These are phyloP conservation scores for Fusarium redolens DNA, from an alignment of 2,329 filamentous ascomycete genomes.

Conservation along the genomic window DNA sequence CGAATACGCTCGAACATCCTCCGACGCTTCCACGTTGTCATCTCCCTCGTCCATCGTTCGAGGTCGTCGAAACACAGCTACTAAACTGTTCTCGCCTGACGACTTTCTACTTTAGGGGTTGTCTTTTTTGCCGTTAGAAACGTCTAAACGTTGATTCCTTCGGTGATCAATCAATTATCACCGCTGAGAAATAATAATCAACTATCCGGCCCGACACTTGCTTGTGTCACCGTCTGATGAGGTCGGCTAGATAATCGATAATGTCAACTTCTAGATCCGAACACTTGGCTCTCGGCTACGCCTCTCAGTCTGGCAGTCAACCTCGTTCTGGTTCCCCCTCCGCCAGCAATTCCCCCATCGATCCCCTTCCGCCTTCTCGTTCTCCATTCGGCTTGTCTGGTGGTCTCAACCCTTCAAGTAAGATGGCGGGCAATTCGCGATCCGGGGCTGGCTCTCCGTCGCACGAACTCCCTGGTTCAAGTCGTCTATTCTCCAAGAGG, in stretches of 20 bases:
- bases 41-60: constrained; percentile 20
- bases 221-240: constrained; percentile 54
- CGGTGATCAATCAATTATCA: constrained; percentile 17
- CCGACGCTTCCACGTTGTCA: constrained; percentile 36
- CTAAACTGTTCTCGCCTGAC: constrained; percentile 22
- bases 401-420: constrained; percentile 67
- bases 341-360: constrained; percentile 82
- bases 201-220: constrained; percentile 43
- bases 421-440: constrained; percentile 71
- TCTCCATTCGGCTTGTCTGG: constrained; percentile 78
- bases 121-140: constrained; percentile 33
- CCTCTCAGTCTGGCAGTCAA: constrained; percentile 75
- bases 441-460: constrained; percentile 96
- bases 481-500: constrained; percentile 91
- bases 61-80: constrained; percentile 28
- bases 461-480: constrained; percentile 81
- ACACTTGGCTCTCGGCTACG: constrained; percentile 86
- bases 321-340: constrained; percentile 83
- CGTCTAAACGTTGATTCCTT: constrained; percentile 32
- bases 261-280: constrained; percentile 92
- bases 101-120: constrained; percentile 19
- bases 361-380: constrained; percentile 73
- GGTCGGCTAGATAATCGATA: constrained; percentile 80
- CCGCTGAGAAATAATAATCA: constrained; percentile 44
- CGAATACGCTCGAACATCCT: constrained; percentile 35